Evolutionary conservation across 1,139 yeast species (phyloP).

Genomic region (Zygosaccharomyces pseudobailii): DNA sequence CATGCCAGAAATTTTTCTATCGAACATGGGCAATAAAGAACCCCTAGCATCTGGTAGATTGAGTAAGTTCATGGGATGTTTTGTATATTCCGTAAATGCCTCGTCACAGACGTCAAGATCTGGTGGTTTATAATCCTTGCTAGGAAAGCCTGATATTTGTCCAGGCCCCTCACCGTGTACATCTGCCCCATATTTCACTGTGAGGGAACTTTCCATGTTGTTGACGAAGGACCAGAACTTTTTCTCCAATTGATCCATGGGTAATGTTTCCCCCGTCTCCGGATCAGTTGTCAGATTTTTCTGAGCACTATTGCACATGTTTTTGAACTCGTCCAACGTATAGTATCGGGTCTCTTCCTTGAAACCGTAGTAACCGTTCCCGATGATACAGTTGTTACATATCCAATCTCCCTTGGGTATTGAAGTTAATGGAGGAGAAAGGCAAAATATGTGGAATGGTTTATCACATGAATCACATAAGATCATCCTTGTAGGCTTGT

Average conservation of each 20-base stretch:
- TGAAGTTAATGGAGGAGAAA: slow-evolving; percentile 46
- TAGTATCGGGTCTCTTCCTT: slow-evolving; percentile 65
- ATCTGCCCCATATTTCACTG: slow-evolving; percentile 75
- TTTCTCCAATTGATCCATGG: slow-evolving; percentile 44
- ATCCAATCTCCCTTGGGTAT: slow-evolving; percentile 66
- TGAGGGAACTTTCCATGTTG: slow-evolving; percentile 43
- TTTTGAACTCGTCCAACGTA: slow-evolving; percentile 54
- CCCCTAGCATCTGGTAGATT: slow-evolving; percentile 63
- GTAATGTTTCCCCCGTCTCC: slow-evolving; percentile 29
- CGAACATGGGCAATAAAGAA: slow-evolving; percentile 56
- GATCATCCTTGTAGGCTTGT: slow-evolving; percentile 48
- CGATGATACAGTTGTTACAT: slow-evolving; percentile 76
- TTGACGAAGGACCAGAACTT: slow-evolving; percentile 55
- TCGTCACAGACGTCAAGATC: slow-evolving; percentile 33
- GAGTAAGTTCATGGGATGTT: slow-evolving; percentile 65
- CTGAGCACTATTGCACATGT: slow-evolving; percentile 41
- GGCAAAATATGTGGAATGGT: slow-evolving; percentile 61
- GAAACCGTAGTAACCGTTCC: slow-evolving; percentile 87
- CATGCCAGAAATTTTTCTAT: slow-evolving; percentile 70
- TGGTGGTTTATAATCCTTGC: slow-evolving; percentile 30
- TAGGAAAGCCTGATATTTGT: slow-evolving; percentile 64
- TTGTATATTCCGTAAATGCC: slow-evolving; percentile 38
- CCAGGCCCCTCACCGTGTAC: slow-evolving; percentile 58
- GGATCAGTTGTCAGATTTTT: slow-evolving; percentile 7
- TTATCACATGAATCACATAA: slow-evolving; percentile 72